Percentiles rank a stretch among this genome's conserved stretches.
These are phyloP conservation scores for Daldinia loculata DNA, from an alignment of 495 filamentous ascomycete genomes.

Conservation along the genomic window DNA sequence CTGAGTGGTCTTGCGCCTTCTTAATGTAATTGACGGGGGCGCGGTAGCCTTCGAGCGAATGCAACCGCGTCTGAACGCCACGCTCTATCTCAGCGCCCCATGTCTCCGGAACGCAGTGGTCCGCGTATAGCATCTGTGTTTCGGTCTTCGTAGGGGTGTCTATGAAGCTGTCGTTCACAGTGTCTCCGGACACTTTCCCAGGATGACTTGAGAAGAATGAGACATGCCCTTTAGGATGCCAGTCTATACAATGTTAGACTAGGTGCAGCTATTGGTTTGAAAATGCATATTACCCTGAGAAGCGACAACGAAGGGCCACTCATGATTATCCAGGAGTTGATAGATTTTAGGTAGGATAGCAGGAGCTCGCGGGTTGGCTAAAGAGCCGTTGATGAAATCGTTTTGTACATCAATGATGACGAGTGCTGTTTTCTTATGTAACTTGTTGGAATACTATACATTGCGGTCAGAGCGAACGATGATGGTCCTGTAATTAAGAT, in stretches of 20 bases:
- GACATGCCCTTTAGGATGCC: slow-evolving; percentile 43
- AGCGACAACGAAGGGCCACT: slow-evolving; percentile 47
- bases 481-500: neutral
- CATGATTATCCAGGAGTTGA: slow-evolving; percentile 43
- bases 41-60: slow-evolving; percentile 41
- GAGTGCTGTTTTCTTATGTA: slow-evolving; percentile 45
- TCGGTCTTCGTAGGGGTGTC: slow-evolving; percentile 38
- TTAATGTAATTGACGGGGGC: slow-evolving; percentile 46
- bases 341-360: slow-evolving; percentile 45
- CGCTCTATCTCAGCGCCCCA: slow-evolving; percentile 45
- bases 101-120: slow-evolving; percentile 45
- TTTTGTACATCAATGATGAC: slow-evolving; percentile 47
- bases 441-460: slow-evolving; percentile 29
- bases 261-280: neutral
- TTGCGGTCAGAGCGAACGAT: neutral
- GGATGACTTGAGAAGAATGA: slow-evolving; percentile 41
- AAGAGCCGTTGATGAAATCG: slow-evolving; percentile 47
- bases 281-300: slow-evolving; percentile 37
- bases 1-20: slow-evolving; percentile 47
- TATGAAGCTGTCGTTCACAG: slow-evolving; percentile 39
- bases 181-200: slow-evolving; percentile 25
- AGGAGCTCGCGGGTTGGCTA: slow-evolving; percentile 41
- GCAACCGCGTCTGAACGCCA: slow-evolving; percentile 39
- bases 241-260: slow-evolving; percentile 28
- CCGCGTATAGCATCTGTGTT: slow-evolving; percentile 41